phyloP scores from a whole-genome alignment of 2,329 filamentous ascomycete species.

The Didymella keratinophila region DNA sequence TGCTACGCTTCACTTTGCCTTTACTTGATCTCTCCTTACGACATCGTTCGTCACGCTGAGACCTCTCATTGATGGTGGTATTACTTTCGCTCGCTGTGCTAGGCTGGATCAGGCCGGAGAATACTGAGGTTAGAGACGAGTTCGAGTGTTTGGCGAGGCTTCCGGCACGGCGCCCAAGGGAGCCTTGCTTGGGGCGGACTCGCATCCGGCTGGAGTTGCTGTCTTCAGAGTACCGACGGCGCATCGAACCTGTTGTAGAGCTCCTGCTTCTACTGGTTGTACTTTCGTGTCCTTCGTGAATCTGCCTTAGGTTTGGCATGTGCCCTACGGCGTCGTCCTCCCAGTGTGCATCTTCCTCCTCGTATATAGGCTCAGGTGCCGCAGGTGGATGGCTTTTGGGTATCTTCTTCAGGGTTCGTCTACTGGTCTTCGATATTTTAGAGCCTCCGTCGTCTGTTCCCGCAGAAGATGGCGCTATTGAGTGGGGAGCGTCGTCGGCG shows the following conservation, averaged over 20 bases:
- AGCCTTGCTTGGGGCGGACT: constrained; percentile 44
- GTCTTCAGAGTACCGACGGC: constrained; percentile 33
- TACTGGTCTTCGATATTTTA: constrained; percentile 31
- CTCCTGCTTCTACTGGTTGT: constrained; percentile 30
- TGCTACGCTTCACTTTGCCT: constrained; percentile 26
- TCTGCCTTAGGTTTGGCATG: constrained; percentile 52
- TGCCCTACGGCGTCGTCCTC: constrained; percentile 39
- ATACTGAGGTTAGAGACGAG: constrained; percentile 53
- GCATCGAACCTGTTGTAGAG: constrained; percentile 33
- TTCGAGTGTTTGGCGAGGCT: constrained; percentile 46
- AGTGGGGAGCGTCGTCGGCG: constrained; percentile 30
- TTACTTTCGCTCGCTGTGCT: constrained; percentile 55
- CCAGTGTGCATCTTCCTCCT: constrained; percentile 27
- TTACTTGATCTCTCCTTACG: constrained; percentile 28
- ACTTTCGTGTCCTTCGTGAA: constrained; percentile 50
- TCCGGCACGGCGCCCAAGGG: constrained; percentile 44
- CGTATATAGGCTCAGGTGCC: constrained; percentile 20
- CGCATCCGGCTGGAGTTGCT: constrained; percentile 37
- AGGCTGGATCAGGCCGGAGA: constrained; percentile 54
- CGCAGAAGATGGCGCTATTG: constrained; percentile 29
- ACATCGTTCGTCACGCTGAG: constrained; percentile 49
- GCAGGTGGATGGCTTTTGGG: constrained; percentile 30
- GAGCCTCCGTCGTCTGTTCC: constrained; percentile 35
- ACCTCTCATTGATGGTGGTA: constrained; percentile 56
- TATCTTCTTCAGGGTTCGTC: constrained; percentile 33